Conservation (phyloP, 345 rosid genomes). For the Lagerstroemia speciosa region DNA sequence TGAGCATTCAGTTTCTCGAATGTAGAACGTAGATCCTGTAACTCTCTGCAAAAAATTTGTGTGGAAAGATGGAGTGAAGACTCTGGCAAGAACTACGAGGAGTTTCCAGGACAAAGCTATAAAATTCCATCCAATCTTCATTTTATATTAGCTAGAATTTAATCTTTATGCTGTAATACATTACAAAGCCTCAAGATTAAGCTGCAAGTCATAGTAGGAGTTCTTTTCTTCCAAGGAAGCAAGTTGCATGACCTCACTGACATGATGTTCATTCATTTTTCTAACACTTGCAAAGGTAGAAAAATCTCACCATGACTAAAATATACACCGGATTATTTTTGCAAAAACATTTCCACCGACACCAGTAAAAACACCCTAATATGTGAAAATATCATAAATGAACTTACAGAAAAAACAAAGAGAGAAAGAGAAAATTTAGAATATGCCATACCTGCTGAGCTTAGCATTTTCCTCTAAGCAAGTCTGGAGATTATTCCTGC, state of each 20-base stretch:
- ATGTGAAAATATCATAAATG: neutral
- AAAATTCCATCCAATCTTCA: neutral
- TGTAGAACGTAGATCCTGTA: slow-evolving; percentile 39
- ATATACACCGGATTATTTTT: neutral
- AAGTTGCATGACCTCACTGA: neutral
- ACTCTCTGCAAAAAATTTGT: slow-evolving; percentile 54
- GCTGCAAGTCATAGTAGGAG: neutral
- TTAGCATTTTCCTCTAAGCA: slow-evolving; percentile 77
- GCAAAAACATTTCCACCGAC: neutral
- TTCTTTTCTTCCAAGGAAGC: neutral
- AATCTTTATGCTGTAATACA: neutral
- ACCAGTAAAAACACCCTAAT: neutral
- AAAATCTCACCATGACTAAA: neutral
- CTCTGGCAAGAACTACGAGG: neutral
- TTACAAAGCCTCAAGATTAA: neutral
- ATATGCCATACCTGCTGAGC: slow-evolving; percentile 52
- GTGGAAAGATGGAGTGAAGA: slow-evolving; percentile 8
- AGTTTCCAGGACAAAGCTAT: neutral
- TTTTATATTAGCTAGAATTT: neutral
- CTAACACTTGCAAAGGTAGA: neutral
- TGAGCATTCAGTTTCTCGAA: slow-evolving; percentile 32
- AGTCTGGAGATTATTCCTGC: slow-evolving; percentile 53
- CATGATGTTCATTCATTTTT: neutral
- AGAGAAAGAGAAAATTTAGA: neutral
- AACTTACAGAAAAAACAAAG: neutral